Base-by-base conservation (phyloP, 495 filamentous ascomycete genomes). In the Neurospora cerealis region DNA sequence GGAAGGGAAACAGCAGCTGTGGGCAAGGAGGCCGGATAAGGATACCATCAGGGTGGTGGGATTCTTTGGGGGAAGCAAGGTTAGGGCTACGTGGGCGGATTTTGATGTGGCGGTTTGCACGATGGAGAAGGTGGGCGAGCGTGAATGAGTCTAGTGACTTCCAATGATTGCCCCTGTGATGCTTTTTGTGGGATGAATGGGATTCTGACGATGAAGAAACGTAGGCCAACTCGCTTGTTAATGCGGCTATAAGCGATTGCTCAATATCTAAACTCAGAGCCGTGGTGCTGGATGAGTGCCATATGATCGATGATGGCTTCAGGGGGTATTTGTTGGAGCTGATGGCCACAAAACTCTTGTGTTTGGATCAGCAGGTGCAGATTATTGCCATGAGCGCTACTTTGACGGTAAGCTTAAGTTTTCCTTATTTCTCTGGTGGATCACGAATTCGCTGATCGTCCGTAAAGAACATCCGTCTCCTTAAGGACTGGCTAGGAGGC, bases 301-400 rank as follows among this genome's bases (percentile, higher is more conserved):
- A 96, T 75, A 94, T 96, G 92, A 83, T 96, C 21, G 90, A 92
- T 73, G 93, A 95, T 79, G 89, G 91, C 42, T 87, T 89, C 76
- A 89, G 93, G n/a, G 93, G 93, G 6, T 94, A 94, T 77, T 85
- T 95, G 1, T 83, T 96, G 71, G 93, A 96, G 79, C 81, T 95
- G n/a, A 88, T 95, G 83, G 88, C 90, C 6, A 92, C 93, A 4
- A 96, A 96, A 74, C 78, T 95, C 34, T 80, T 95, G 8, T 87
- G 91, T 70, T 82, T 95, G 13, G 91, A 88, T 48, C 87, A 91
- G 73, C 83, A 85, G 54, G 87, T 93, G 36, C 93, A 96, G 75
- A 89, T 96, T 34, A 84, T 95, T 71, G 93, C 90, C 73, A 95
- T 95, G 93, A 94, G 93, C 74, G 93, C 93, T 19, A 95, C 93